Evolutionary conservation across 2,329 filamentous ascomycete species (phyloP).

Genomic region (Lachnellula subtilissima): DNA sequence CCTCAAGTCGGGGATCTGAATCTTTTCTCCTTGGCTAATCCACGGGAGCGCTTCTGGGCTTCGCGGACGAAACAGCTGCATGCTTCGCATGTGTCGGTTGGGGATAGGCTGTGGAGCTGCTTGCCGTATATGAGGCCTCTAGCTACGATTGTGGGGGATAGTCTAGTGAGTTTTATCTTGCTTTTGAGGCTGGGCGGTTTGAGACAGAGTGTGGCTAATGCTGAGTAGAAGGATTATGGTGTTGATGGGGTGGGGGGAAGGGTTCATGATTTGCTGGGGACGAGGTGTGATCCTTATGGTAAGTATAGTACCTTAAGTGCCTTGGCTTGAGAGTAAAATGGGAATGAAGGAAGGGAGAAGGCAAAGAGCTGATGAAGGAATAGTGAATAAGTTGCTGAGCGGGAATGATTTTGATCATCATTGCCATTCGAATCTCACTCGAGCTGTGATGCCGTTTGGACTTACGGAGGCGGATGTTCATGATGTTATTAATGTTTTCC

Average conservation of each 20-base stretch:
- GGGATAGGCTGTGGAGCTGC: slow-evolving; percentile 72
- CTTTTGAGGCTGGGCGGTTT: too few relatives aligned
- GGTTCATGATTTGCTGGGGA: slow-evolving; percentile 76
- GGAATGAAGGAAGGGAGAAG: background rate
- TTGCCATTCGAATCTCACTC: slow-evolving; percentile 76
- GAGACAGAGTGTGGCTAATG: too few relatives aligned
- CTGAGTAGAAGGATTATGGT: slow-evolving; percentile 45
- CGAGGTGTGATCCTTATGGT: slow-evolving; percentile 72
- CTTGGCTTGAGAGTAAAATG: background rate
- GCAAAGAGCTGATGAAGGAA: slow-evolving; percentile 1
- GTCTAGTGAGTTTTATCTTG: slow-evolving; percentile 36
- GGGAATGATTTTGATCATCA: slow-evolving; percentile 73
- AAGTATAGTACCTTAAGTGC: slow-evolving; percentile 8
- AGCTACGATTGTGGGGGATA: slow-evolving; percentile 65
- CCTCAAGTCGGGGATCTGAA: slow-evolving; percentile 81
- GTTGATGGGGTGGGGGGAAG: slow-evolving; percentile 58
- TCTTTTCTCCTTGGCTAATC: slow-evolving; percentile 72
- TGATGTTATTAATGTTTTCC: slow-evolving; percentile 82
- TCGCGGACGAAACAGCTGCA: slow-evolving; percentile 74
- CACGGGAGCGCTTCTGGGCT: slow-evolving; percentile 79
- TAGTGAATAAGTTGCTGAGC: slow-evolving; percentile 66
- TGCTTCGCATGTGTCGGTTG: slow-evolving; percentile 64
- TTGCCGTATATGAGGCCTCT: slow-evolving; percentile 73
- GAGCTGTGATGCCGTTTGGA: slow-evolving; percentile 65
- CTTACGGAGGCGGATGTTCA: slow-evolving; percentile 72